These are phyloP conservation scores for Geotrichum reessii DNA, from an alignment of 1,139 yeast species.

Conservation along the genomic window DNA sequence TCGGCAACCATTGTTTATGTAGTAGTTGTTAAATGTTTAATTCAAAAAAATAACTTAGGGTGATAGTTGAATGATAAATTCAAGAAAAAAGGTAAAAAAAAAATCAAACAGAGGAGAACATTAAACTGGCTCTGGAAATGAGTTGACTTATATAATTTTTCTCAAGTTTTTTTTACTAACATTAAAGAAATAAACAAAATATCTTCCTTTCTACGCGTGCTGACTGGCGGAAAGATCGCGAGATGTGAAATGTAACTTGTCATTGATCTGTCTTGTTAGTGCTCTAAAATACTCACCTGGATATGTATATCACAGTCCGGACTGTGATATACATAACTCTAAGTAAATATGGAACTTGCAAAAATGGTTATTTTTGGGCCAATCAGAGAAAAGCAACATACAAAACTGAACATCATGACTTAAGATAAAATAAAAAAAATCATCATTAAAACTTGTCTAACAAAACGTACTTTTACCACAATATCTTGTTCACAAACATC, in stretches of 20 bases:
- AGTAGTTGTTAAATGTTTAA: slow-evolving; percentile 19
- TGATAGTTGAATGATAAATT: neutral
- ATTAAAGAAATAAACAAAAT: neutral
- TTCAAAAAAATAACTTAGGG: slow-evolving; percentile 1
- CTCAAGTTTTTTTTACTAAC: neutral
- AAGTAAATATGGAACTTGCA: slow-evolving; percentile 14
- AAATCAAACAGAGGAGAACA: neutral
- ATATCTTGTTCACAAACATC: neutral
- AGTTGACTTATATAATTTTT: neutral
- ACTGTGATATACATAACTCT: slow-evolving; percentile 10
- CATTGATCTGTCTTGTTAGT: neutral
- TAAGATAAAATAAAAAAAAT: neutral
- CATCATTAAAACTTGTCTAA: neutral
- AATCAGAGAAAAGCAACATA: neutral
- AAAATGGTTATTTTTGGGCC: slow-evolving; percentile 13
- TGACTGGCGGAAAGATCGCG: neutral
- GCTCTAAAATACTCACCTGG: slow-evolving; percentile 4
- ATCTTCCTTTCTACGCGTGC: neutral
- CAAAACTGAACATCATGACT: neutral
- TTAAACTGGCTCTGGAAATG: neutral
- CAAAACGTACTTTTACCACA: neutral
- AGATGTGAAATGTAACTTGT: neutral
- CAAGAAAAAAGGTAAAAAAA: neutral
- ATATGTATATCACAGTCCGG: slow-evolving; percentile 9
- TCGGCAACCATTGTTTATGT: slow-evolving; percentile 71